A percentile compares a stretch with the other conserved stretches of the same genome.
Evolutionary conservation across 495 filamentous ascomycete genomes (phyloP).

Genomic region (Aspergillus sclerotiicarbonarius): DNA sequence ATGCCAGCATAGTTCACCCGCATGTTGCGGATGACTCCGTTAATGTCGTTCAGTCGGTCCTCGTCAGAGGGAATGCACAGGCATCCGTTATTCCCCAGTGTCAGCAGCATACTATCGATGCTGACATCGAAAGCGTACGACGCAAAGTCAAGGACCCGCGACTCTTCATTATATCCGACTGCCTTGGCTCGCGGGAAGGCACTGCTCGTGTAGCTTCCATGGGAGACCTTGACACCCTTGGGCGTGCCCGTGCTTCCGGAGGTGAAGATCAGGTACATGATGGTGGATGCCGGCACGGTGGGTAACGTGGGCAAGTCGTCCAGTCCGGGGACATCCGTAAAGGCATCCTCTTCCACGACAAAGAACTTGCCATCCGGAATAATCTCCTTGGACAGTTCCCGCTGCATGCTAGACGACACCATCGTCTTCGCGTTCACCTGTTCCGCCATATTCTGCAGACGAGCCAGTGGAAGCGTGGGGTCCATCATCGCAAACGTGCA

Average conservation of each 20-base stretch:
- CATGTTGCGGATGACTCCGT: slow-evolving; percentile 43
- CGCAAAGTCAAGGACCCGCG: slow-evolving; percentile 43
- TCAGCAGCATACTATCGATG: slow-evolving; percentile 45
- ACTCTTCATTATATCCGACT: slow-evolving; percentile 34
- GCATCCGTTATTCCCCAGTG: slow-evolving; percentile 45
- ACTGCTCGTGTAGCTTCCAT: slow-evolving; percentile 44
- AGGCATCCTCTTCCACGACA: slow-evolving; percentile 26
- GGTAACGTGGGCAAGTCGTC: slow-evolving; percentile 16
- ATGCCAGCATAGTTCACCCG: slow-evolving; percentile 44
- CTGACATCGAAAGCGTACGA: slow-evolving; percentile 51
- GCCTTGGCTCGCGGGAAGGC: slow-evolving; percentile 36
- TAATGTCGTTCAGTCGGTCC: slow-evolving; percentile 49
- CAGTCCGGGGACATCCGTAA: slow-evolving; percentile 8
- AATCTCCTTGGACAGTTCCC: slow-evolving; percentile 24
- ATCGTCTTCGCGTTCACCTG: slow-evolving; percentile 35
- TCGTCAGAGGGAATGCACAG: slow-evolving; percentile 52
- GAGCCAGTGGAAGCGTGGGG: slow-evolving; percentile 35
- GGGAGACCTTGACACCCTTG: slow-evolving; percentile 53
- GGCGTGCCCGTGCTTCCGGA: slow-evolving; percentile 55
- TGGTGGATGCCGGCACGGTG: slow-evolving; percentile 27
- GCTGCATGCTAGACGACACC: slow-evolving; percentile 30
- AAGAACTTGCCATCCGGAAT: slow-evolving; percentile 27
- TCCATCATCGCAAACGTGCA: slow-evolving; percentile 40
- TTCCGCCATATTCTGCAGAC: slow-evolving; percentile 37
- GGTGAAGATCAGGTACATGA: slow-evolving; percentile 50